Evolutionary conservation across 140 eudicot species (phyloP), one percentile per base, ranked within the genome.

Genomic region (Ambrosia hybrid): DNA sequence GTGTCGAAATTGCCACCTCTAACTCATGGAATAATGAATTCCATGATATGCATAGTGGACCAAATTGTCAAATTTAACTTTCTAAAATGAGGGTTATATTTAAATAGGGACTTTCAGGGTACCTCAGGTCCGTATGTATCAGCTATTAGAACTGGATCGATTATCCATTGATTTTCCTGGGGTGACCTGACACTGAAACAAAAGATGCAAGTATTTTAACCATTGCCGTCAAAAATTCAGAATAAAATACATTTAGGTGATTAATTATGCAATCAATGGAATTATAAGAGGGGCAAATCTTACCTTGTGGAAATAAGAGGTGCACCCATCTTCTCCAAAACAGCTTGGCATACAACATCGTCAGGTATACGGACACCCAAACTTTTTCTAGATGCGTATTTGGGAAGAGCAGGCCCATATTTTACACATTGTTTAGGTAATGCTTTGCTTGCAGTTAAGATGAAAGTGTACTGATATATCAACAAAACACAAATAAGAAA

Each of bases 331-430:
- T 83, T 87, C 76, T 89, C 95, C 83, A 92, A 74, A 48, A 92
- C 76, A 13, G 96, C 88, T 85, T 84, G 88, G 58, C 96, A 89
- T 58, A 92, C 91, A 80, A 79, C 83, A 84, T 92, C 98, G 80
- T 87, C 89, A 33, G 98, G 98, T 45, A 92, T 83, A 38, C 96
- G 95, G 45, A 89, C 87, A 51, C 98, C 98, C 70, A 92, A 83
- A 73, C 76, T 89, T 83, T 84, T 89, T 81, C 91, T 79, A 48
- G 84, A 55, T 51, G 85, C 80, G 65, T 77, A 89, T 81, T 78
- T 92, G 45, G 98, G 72, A 74, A 79, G 51, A 12, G 92, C 71
- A 55, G 98, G 80, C 39, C 95, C 98, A 46, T 87, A 82, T 76
- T 83, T 81, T 16, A 80, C 78, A 64, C 96, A 89, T 74, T 85